Conservation (phyloP, 2,329 filamentous ascomycete species). For the Claviceps maximensis region DNA sequence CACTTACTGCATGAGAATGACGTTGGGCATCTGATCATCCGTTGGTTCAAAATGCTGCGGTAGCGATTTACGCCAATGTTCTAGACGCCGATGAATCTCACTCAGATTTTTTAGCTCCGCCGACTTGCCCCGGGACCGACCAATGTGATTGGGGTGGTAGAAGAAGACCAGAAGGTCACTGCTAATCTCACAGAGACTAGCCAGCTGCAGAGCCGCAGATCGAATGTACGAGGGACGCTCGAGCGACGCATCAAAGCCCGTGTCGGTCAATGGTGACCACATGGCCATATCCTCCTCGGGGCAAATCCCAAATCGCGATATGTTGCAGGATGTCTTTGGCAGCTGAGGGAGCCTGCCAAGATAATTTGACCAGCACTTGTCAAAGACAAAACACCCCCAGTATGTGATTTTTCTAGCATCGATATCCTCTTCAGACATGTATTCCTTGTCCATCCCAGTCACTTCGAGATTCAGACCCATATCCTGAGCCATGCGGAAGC, state of each 20-base stretch:
- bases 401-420: constrained; percentile 87
- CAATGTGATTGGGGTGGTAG: constrained; percentile 66
- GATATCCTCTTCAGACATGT: constrained; percentile 66
- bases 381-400: constrained; percentile 96
- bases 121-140: constrained; percentile 56
- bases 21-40: constrained; percentile 78
- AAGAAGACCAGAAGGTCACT: constrained; percentile 81
- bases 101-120: constrained; percentile 84
- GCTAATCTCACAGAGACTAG: constrained; percentile 81
- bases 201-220: constrained; percentile 69
- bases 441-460: constrained; percentile 45
- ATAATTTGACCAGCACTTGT: constrained; percentile 98
- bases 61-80: constrained; percentile 75
- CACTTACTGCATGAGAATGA: constrained; percentile 70
- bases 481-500: constrained; percentile 93
- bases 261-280: constrained; percentile 84
- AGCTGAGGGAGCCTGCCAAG: constrained; percentile 83
- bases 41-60: constrained; percentile 80
- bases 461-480: constrained; percentile 82
- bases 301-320: constrained; percentile 82
- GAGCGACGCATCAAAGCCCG: constrained; percentile 57
- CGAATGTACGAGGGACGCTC: constrained; percentile 74
- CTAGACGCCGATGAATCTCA: constrained; percentile 77
- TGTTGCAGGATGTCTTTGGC: constrained; percentile 64
- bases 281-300: constrained; percentile 72